These are phyloP conservation scores for Spongispora temasekensis DNA, from an alignment of 1,284 basidiomycete genomes.

Conservation along the genomic window DNA sequence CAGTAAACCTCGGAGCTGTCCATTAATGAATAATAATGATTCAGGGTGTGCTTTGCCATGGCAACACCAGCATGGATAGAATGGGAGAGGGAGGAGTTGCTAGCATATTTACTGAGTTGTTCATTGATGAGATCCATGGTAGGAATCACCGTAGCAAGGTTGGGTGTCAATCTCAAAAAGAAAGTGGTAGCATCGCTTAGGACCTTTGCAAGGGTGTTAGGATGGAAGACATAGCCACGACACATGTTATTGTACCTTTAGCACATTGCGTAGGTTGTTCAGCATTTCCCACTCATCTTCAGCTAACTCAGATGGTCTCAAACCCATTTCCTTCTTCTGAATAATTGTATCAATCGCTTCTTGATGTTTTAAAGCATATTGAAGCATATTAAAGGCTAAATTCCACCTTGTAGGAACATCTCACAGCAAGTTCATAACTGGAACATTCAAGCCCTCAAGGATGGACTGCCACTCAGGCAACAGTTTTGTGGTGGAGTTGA, in stretches of 20 bases:
- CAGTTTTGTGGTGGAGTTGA: neutral
- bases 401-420: neutral
- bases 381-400: neutral
- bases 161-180: neutral
- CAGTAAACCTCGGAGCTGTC: neutral
- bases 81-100: neutral
- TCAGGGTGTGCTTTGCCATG: neutral
- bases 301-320: neutral
- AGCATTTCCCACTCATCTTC: neutral
- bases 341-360: neutral
- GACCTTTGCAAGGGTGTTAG: neutral
- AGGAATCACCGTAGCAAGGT: neutral
- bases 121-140: slow-evolving; percentile 1
- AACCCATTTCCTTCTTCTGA: neutral
- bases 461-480: neutral
- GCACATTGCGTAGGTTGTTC: neutral
- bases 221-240: neutral
- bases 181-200: neutral
- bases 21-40: neutral
- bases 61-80: neutral
- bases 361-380: neutral
- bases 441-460: neutral
- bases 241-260: neutral
- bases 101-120: neutral
- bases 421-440: neutral